Evolutionary conservation across 148 eudicot species (phyloP).

Genomic region (Rhododendron simsii): DNA sequence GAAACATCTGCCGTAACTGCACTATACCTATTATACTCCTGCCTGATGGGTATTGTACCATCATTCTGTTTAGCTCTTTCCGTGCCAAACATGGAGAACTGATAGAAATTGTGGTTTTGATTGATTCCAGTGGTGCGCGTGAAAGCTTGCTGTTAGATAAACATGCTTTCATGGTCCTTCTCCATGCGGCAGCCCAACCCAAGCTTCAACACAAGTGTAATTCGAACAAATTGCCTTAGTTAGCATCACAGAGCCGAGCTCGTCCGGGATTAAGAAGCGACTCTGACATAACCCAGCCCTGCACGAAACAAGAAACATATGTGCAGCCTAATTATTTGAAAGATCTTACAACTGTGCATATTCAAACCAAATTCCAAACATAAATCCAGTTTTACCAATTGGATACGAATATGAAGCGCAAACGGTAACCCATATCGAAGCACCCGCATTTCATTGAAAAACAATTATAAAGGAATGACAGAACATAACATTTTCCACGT

Average conservation of each 20-base stretch:
- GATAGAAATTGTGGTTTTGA: background rate
- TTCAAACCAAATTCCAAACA: background rate
- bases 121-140: background rate
- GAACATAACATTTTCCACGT: background rate
- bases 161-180: slow-evolving; percentile 2
- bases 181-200: background rate
- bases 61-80: background rate
- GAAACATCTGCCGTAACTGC: background rate
- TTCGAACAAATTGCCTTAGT: slow-evolving; percentile 5
- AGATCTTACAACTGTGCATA: background rate
- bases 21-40: background rate
- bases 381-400: background rate
- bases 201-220: background rate
- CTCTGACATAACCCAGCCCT: slow-evolving; percentile 99
- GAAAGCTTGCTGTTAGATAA: background rate
- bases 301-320: slow-evolving; percentile 14
- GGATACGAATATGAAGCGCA: background rate
- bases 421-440: background rate
- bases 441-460: background rate
- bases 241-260: slow-evolving; percentile 57
- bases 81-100: background rate
- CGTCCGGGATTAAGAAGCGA: slow-evolving; percentile 95
- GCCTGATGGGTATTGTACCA: background rate
- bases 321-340: background rate
- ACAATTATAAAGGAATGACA: background rate